Conservation (phyloP, 2,329 filamentous ascomycete genomes). For the Stachybotrys chartarum region DNA sequence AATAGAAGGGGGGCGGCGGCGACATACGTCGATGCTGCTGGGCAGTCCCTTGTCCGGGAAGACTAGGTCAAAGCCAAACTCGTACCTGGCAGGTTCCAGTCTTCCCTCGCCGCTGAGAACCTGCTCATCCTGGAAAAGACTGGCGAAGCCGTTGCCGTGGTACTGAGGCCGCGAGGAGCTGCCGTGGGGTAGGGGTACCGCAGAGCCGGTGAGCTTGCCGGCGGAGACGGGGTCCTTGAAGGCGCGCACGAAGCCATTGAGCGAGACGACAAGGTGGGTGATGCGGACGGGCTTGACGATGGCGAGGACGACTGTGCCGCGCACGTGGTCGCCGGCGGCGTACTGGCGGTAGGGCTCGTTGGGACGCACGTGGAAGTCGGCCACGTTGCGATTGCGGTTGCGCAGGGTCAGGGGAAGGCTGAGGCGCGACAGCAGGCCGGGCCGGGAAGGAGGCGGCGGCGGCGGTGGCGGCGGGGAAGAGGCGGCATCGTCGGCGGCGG, state of each 20-base stretch:
- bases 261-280: constrained; percentile 70
- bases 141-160: constrained; percentile 71
- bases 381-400: constrained; percentile 54
- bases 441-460: constrained; percentile 15
- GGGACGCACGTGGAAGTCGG: constrained; percentile 72
- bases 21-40: constrained; percentile 89
- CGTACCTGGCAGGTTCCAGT: constrained; percentile 65
- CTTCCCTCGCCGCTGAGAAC: constrained; percentile 73
- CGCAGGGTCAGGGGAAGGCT: constrained; percentile 43
- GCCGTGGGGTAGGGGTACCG: constrained; percentile 32
- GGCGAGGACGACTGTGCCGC: constrained; percentile 64
- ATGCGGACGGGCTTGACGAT: constrained; percentile 69
- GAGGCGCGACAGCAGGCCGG: constrained; percentile 44
- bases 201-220: constrained; percentile 34
- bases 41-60: constrained; percentile 65
- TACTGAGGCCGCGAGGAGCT: constrained; percentile 43
- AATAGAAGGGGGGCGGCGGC: not conserved
- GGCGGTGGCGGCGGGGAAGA: constrained; percentile 18
- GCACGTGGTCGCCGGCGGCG: constrained; percentile 65
- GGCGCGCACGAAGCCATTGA: constrained; percentile 75
- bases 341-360: constrained; percentile 75
- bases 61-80: constrained; percentile 70
- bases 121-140: constrained; percentile 75
- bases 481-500: constrained; percentile 24
- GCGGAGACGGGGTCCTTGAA: constrained; percentile 61